Conservation (phyloP, 1,284 basidiomycete genomes). For the Cryptococcus sp. region DNA sequence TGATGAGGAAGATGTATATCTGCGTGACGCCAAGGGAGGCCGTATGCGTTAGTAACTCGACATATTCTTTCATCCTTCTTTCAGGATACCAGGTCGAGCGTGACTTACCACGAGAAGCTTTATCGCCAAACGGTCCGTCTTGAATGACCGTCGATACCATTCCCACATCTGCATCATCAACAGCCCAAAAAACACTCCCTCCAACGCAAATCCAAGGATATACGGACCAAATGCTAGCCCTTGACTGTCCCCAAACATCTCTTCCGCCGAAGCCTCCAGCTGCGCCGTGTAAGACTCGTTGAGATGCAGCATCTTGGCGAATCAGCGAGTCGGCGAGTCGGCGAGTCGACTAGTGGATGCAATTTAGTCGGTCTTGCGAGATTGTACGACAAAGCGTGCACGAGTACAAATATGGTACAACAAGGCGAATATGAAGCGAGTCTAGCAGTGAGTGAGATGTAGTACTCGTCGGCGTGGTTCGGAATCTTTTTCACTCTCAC, state of each 20-base stretch:
- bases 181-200: conserved; percentile 9
- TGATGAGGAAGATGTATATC: conserved; percentile 4
- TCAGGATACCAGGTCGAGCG: background rate
- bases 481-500: too few relatives aligned
- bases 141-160: conserved; percentile 8
- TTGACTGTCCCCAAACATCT: background rate
- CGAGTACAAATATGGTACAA: too few relatives aligned
- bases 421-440: too few relatives aligned
- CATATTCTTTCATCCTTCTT: background rate
- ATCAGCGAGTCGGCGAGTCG: too few relatives aligned
- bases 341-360: too few relatives aligned
- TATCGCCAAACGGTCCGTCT: conserved; percentile 4
- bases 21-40: background rate
- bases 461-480: too few relatives aligned
- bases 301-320: too few relatives aligned
- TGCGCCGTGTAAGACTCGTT: too few relatives aligned
- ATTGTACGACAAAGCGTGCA: too few relatives aligned
- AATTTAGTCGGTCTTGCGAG: too few relatives aligned
- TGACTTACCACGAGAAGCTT: conserved; percentile 15
- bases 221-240: conserved; percentile 11
- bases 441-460: too few relatives aligned
- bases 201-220: conserved; percentile 9
- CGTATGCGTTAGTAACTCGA: background rate
- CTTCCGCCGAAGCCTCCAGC: conserved; percentile 3
- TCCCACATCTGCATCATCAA: conserved; percentile 11